Conservation (phyloP, 805 yeast genomes). For the Barnettozyma populi region DNA sequence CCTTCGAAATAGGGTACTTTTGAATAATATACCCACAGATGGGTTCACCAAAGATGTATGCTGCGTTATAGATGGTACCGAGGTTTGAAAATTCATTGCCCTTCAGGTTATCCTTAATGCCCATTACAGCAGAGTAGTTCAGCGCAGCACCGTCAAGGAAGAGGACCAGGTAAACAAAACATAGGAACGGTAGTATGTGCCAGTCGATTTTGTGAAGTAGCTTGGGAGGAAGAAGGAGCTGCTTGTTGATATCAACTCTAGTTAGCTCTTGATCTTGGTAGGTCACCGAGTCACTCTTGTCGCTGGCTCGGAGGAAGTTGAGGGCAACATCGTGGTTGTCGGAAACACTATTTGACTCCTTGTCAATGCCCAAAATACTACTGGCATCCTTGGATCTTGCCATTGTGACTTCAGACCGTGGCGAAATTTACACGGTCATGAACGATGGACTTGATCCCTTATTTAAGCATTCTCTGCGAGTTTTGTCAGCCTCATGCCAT, state of each 20-base stretch:
- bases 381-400: background rate
- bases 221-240: background rate
- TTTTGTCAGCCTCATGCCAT: background rate
- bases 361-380: background rate
- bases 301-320: constrained; percentile 2
- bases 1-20: constrained; percentile 45
- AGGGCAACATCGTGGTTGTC: constrained; percentile 7
- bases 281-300: background rate
- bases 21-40: constrained; percentile 40
- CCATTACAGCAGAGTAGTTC: constrained; percentile 61
- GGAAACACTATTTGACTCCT: background rate
- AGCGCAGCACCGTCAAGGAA: constrained; percentile 37
- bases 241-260: background rate
- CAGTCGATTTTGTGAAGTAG: constrained; percentile 14
- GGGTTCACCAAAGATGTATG: constrained; percentile 48
- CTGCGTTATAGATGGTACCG: constrained; percentile 45
- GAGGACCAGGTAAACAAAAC: constrained; percentile 46
- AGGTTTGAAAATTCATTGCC: constrained; percentile 44
- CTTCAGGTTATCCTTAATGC: constrained; percentile 42
- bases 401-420: background rate
- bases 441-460: background rate
- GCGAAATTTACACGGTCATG: background rate
- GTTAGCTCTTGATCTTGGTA: background rate
- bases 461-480: too few species aligned
- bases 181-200: constrained; percentile 29